Conservation (phyloP, 305 asterid genomes). For the Solanum hybrid region DNA sequence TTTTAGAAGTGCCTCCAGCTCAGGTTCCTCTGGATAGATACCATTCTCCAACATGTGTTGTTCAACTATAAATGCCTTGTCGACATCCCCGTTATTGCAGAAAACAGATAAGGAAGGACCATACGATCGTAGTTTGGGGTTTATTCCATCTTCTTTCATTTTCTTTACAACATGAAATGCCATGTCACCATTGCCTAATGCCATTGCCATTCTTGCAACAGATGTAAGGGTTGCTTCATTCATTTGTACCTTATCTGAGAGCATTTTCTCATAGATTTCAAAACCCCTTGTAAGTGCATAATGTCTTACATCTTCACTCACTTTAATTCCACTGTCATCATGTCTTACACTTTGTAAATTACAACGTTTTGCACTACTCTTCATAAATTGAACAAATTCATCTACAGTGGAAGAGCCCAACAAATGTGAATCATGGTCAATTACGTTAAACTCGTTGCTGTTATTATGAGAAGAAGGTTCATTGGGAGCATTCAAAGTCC, state of each 20-base stretch:
- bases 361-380: constrained; percentile 12
- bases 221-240: constrained; percentile 78
- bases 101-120: constrained; percentile 70
- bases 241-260: constrained; percentile 43
- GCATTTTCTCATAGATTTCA: constrained; percentile 51
- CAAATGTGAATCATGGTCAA: constrained; percentile 7
- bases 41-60: constrained; percentile 62
- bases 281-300: constrained; percentile 61
- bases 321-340: constrained; percentile 29
- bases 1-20: constrained; percentile 53
- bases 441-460: constrained; percentile 3
- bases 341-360: constrained; percentile 9
- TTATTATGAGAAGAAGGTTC: not conserved
- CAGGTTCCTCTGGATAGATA: constrained; percentile 70
- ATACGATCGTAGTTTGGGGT: constrained; percentile 61
- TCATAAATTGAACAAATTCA: constrained; percentile 40
- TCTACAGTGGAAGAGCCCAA: constrained; percentile 29
- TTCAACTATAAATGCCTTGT: constrained; percentile 67
- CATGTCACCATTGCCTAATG: constrained; percentile 68
- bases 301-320: constrained; percentile 46
- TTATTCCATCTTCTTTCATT: constrained; percentile 52
- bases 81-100: constrained; percentile 55
- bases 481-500: constrained; percentile 32
- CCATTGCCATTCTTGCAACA: constrained; percentile 81
- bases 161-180: constrained; percentile 61